A percentile compares a stretch with the other conserved stretches of the same genome.
Evolutionary conservation across 208 protist species (phyloP).

Genomic region (Lotmaria passim): DNA sequence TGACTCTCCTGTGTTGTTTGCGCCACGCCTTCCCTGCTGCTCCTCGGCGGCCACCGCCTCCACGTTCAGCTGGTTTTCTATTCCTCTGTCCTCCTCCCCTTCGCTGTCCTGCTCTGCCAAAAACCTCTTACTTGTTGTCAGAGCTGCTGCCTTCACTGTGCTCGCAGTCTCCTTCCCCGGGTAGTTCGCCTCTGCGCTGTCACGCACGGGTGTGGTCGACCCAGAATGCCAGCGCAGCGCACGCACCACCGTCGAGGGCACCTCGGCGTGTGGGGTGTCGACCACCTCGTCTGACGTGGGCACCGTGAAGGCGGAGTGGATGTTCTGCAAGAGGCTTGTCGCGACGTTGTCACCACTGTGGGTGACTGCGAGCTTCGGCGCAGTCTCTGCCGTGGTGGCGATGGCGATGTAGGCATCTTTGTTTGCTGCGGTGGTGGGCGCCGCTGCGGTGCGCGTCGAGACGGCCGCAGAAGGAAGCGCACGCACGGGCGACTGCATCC

Average conservation of each 20-base stretch:
- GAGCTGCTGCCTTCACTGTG: neutral
- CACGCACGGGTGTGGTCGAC: constrained; percentile 9
- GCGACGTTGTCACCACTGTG: too few species aligned
- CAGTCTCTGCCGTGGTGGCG: too few species aligned
- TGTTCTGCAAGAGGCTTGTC: too few species aligned
- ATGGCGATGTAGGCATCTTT: too few species aligned
- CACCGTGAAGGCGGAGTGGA: neutral
- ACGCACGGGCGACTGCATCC: too few species aligned
- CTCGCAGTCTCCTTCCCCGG: neutral
- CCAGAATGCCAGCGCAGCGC: constrained; percentile 18
- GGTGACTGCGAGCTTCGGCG: too few species aligned
- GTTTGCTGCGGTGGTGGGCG: neutral
- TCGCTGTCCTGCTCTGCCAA: neutral
- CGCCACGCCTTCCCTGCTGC: neutral
- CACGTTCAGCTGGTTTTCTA: neutral
- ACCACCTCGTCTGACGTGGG: neutral
- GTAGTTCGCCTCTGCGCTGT: neutral
- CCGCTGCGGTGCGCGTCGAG: neutral
- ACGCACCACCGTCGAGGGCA: neutral
- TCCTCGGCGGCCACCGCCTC: too few species aligned
- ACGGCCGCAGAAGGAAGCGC: too few species aligned
- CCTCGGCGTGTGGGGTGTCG: neutral
- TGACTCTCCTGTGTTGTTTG: neutral
- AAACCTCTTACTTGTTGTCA: too few species aligned
- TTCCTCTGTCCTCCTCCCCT: neutral